phyloP scores from a whole-genome alignment of 305 asterid genomes.

The Caryopteris hybrid region DNA sequence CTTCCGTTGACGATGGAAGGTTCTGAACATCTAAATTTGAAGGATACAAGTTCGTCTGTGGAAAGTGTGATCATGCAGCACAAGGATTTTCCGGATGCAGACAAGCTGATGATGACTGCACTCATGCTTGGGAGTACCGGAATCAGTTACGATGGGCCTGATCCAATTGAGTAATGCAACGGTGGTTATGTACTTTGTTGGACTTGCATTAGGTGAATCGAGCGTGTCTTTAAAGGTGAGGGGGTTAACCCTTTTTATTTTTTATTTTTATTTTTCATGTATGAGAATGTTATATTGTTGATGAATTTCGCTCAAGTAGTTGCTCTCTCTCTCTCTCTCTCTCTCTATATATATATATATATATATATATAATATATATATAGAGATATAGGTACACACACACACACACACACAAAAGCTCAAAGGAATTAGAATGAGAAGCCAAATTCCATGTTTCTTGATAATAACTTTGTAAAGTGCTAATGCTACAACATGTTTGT shows the following conservation, averaged over 20 bases:
- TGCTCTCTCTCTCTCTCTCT: no score
- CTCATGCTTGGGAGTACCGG: constrained; percentile 53
- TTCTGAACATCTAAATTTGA: constrained; percentile 25
- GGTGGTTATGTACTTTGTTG: background rate
- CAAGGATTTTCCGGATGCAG: constrained; percentile 78
- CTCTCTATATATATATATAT: no score
- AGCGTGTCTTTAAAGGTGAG: no score
- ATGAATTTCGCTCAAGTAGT: background rate
- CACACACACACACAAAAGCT: no score
- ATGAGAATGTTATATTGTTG: background rate
- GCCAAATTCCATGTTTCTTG: background rate
- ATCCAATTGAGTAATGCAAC: constrained; percentile 35
- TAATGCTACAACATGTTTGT: background rate
- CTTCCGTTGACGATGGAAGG: constrained; percentile 57
- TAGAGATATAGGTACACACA: no score
- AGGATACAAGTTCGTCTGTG: constrained; percentile 47
- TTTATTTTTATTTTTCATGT: no score
- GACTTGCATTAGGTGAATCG: no score
- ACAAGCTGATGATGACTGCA: constrained; percentile 80
- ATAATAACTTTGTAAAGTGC: background rate
- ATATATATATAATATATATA: no score
- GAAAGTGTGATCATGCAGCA: constrained; percentile 79
- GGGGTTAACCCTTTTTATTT: no score
- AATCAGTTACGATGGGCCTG: constrained; percentile 26
- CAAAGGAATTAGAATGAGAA: background rate